Conservation (phyloP, 2,329 filamentous ascomycete species). For the Cladophialophora carrionii region DNA sequence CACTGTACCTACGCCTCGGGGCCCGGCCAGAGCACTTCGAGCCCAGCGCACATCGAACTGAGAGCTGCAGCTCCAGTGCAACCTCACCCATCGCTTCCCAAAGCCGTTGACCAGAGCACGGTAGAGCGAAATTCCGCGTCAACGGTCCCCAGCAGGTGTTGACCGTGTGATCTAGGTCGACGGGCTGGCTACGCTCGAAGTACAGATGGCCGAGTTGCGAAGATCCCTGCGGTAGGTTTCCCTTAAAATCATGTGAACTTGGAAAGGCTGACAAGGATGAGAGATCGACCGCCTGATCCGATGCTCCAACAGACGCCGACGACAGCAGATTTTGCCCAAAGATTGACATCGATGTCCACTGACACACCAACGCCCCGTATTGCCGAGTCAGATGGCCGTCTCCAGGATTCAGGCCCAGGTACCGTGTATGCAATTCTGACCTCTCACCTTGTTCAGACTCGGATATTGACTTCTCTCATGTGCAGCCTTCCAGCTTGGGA, state of each 20-base stretch:
- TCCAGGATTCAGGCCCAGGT: background rate
- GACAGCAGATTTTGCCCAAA: background rate
- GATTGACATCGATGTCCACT: background rate
- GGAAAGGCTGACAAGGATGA: constrained; percentile 6
- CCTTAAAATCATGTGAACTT: background rate
- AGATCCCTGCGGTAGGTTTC: constrained; percentile 15
- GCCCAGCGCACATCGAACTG: constrained; percentile 2
- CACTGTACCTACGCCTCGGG: constrained; percentile 39
- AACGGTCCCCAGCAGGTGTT: background rate
- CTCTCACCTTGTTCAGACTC: background rate
- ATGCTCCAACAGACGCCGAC: background rate
- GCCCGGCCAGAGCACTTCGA: constrained; percentile 6
- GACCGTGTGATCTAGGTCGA: constrained; percentile 21
- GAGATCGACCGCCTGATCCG: constrained; percentile 12
- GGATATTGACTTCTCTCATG: background rate
- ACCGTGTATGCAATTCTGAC: background rate
- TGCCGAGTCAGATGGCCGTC: background rate
- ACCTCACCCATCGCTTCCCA: background rate
- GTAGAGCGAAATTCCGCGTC: constrained; percentile 6
- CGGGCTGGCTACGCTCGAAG: constrained; percentile 21
- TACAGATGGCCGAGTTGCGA: constrained; percentile 16
- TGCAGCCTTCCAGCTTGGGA: constrained; percentile 21
- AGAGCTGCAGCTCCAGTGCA: background rate
- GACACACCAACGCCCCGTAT: background rate
- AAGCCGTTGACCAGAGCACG: constrained; percentile 5